These are phyloP conservation scores for Suillus alpinus DNA, from an alignment of 768 basidiomycete genomes.

Conservation along the genomic window DNA sequence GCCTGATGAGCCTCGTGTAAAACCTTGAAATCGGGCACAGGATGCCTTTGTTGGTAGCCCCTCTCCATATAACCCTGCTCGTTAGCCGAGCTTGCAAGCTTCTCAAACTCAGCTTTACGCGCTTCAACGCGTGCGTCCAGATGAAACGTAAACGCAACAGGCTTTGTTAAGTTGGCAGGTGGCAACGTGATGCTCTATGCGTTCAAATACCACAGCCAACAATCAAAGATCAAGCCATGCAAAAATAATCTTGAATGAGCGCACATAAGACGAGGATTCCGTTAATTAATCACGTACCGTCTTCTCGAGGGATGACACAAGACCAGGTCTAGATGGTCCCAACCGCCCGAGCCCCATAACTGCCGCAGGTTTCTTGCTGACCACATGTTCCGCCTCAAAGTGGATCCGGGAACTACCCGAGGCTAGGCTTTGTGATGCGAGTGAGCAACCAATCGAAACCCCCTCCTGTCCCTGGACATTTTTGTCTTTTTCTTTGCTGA, in stretches of 20 bases:
- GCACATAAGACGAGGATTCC: constrained; percentile 18
- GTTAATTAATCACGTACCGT: constrained; percentile 30
- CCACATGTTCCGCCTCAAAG: not conserved
- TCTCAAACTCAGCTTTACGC: constrained; percentile 38
- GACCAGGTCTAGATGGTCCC: constrained; percentile 19
- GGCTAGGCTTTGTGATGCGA: not conserved
- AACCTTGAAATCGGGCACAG: constrained; percentile 53
- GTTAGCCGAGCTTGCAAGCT: constrained; percentile 3
- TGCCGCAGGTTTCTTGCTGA: not conserved
- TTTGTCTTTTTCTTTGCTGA: constrained; percentile 12
- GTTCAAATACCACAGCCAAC: constrained; percentile 8
- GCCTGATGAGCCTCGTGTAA: constrained; percentile 47
- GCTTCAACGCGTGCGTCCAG: constrained; percentile 47
- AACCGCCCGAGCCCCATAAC: constrained; percentile 6
- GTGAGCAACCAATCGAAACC: not conserved
- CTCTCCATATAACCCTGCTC: constrained; percentile 15
- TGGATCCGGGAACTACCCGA: constrained; percentile 9
- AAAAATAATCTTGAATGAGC: constrained; percentile 21
- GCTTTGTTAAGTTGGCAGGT: constrained; percentile 39
- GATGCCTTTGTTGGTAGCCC: constrained; percentile 19
- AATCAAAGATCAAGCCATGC: constrained; percentile 17
- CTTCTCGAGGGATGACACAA: constrained; percentile 27
- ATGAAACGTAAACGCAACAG: constrained; percentile 52
- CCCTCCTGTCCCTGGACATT: constrained; percentile 8
- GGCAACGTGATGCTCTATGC: constrained; percentile 22